These are phyloP conservation scores for Ganoderma leucocontextum DNA, from an alignment of 1,284 basidiomycete genomes.

Conservation along the genomic window DNA sequence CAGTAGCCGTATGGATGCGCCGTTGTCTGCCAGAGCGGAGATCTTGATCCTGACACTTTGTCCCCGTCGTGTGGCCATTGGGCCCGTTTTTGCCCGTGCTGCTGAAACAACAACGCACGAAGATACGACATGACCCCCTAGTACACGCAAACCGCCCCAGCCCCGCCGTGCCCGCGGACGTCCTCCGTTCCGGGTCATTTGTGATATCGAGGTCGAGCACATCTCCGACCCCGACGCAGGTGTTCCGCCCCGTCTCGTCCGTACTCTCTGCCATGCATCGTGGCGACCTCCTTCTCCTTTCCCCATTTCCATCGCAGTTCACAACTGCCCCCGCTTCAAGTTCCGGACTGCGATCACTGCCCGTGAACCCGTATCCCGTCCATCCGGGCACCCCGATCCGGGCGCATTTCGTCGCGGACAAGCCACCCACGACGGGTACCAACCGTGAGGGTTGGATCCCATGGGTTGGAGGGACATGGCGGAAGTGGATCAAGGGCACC, in stretches of 20 bases:
- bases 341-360: conserved; percentile 53
- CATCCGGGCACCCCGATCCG: conserved; percentile 57
- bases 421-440: conserved; percentile 40
- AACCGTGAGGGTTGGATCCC: conserved; percentile 56
- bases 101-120: neutral
- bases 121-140: conserved; percentile 53
- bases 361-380: conserved; percentile 75
- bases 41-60: conserved; percentile 6
- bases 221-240: conserved; percentile 34
- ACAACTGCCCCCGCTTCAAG: conserved; percentile 21
- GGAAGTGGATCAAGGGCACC: conserved; percentile 61
- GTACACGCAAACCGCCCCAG: conserved; percentile 25
- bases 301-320: conserved; percentile 33
- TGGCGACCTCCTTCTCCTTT: conserved; percentile 66
- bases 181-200: conserved; percentile 53
- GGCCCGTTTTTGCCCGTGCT: neutral
- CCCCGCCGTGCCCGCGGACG: conserved; percentile 31
- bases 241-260: conserved; percentile 54
- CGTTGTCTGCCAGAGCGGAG: neutral
- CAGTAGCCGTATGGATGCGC: conserved; percentile 30
- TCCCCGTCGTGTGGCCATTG: neutral
- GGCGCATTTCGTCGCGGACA: conserved; percentile 63
- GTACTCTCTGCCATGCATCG: conserved; percentile 66
- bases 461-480: conserved; percentile 61
- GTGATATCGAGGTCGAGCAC: conserved; percentile 39